phyloP scores from a whole-genome alignment of 1,284 basidiomycete genomes.

The Trametes versicolor region DNA sequence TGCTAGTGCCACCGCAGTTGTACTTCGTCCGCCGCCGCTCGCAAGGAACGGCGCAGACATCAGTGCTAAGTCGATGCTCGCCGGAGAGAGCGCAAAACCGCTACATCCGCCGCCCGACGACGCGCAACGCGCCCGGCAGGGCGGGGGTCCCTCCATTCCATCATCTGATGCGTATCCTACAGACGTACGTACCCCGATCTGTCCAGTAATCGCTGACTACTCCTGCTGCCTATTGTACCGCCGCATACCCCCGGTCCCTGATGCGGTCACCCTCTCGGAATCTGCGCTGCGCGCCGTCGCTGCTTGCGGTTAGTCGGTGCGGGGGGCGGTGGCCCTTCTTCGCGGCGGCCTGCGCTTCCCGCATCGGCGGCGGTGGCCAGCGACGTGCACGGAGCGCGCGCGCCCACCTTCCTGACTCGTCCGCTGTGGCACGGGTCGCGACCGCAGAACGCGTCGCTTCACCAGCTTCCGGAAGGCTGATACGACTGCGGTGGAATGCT shows the following conservation, averaged over 20 bases:
- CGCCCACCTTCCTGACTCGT: neutral
- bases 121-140: constrained; percentile 3
- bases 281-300: constrained; percentile 10
- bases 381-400: constrained; percentile 24
- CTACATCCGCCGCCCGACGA: neutral
- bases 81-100: neutral
- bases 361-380: constrained; percentile 15
- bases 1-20: constrained; percentile 1
- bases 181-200: constrained; percentile 4
- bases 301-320: constrained; percentile 8
- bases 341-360: constrained; percentile 22
- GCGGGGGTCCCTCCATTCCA: neutral
- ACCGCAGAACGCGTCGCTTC: neutral
- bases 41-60: neutral
- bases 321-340: constrained; percentile 5
- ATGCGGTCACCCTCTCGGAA: neutral
- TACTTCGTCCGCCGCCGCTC: constrained; percentile 1
- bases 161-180: constrained; percentile 16
- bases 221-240: neutral
- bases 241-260: constrained; percentile 1
- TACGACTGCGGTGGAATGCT: constrained; percentile 7
- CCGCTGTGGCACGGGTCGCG: neutral
- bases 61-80: neutral
- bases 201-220: constrained; percentile 5
- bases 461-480: constrained; percentile 4